Percentiles rank a stretch among this genome's conserved stretches.
phyloP scores from a whole-genome alignment of 495 filamentous ascomycete species.

The Thozetella sp. region DNA sequence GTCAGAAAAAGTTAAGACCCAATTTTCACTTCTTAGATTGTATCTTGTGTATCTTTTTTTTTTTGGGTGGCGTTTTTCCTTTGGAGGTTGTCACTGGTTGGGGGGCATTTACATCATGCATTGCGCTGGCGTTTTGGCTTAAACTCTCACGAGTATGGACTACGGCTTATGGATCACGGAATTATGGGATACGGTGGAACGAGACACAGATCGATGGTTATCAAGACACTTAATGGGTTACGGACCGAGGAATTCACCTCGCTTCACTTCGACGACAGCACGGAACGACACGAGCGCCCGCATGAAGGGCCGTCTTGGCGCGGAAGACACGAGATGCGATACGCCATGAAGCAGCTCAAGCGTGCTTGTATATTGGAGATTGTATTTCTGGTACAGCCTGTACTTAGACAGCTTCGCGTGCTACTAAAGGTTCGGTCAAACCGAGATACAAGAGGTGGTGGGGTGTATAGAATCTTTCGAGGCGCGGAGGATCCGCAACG shows the following conservation, averaged over 20 bases:
- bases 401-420: too few relatives aligned
- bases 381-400: background rate
- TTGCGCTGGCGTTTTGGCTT: background rate
- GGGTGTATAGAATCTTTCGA: background rate
- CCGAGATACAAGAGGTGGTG: background rate
- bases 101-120: constrained; percentile 1
- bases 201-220: background rate
- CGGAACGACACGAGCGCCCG: too few relatives aligned
- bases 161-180: background rate
- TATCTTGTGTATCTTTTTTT: background rate
- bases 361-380: background rate
- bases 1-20: background rate
- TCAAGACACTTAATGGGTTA: background rate
- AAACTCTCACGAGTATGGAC: constrained; percentile 1
- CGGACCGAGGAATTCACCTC: background rate
- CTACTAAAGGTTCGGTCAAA: too few relatives aligned
- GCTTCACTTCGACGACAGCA: background rate
- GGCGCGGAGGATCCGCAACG: too few relatives aligned
- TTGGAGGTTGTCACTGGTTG: too few relatives aligned
- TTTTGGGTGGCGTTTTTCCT: background rate
- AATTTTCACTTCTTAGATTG: background rate
- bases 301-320: too few relatives aligned
- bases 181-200: background rate
- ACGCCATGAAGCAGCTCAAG: too few relatives aligned
- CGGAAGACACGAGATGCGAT: too few relatives aligned